These are phyloP conservation scores for Haplosporangium gracile DNA, from an alignment of 192 early-diverging fungal genomes.

Conservation along the genomic window DNA sequence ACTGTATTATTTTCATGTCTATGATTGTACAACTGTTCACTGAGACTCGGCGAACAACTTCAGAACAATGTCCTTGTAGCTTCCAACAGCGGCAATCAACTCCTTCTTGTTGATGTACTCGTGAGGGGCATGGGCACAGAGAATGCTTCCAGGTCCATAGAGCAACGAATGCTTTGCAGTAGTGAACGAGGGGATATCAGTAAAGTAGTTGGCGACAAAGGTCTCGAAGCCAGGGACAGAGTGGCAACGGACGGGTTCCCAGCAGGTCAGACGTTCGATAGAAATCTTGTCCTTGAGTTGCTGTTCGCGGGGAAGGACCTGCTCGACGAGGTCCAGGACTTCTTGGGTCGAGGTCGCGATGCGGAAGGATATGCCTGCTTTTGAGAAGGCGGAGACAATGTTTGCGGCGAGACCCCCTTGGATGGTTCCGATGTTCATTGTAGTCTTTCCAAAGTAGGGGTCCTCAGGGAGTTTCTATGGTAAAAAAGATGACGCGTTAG, in stretches of 20 bases:
- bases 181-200: slow-evolving; percentile 54
- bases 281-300: slow-evolving; percentile 49
- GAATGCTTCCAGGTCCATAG: slow-evolving; percentile 55
- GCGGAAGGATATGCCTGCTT: slow-evolving; percentile 59
- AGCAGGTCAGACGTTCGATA: slow-evolving; percentile 39
- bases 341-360: slow-evolving; percentile 58
- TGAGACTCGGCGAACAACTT: slow-evolving; percentile 39
- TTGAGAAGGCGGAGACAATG: slow-evolving; percentile 59
- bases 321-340: slow-evolving; percentile 50
- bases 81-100: slow-evolving; percentile 47
- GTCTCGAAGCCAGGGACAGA: slow-evolving; percentile 49
- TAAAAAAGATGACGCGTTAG: background rate
- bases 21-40: background rate
- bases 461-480: slow-evolving; percentile 54
- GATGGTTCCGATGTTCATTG: slow-evolving; percentile 61
- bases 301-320: slow-evolving; percentile 24
- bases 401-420: slow-evolving; percentile 64
- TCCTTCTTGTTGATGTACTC: slow-evolving; percentile 59
- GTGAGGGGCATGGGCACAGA: slow-evolving; percentile 53
- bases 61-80: slow-evolving; percentile 57
- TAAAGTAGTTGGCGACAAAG: slow-evolving; percentile 56
- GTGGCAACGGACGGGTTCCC: slow-evolving; percentile 62
- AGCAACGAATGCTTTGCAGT: slow-evolving; percentile 46
- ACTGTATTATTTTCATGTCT: background rate
- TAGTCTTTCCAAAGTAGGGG: slow-evolving; percentile 59